A percentile compares a stretch with the other conserved stretches of the same genome.
These are phyloP conservation scores for Taphrina deformans DNA, from an alignment of 1,139 yeast genomes.

Conservation along the genomic window DNA sequence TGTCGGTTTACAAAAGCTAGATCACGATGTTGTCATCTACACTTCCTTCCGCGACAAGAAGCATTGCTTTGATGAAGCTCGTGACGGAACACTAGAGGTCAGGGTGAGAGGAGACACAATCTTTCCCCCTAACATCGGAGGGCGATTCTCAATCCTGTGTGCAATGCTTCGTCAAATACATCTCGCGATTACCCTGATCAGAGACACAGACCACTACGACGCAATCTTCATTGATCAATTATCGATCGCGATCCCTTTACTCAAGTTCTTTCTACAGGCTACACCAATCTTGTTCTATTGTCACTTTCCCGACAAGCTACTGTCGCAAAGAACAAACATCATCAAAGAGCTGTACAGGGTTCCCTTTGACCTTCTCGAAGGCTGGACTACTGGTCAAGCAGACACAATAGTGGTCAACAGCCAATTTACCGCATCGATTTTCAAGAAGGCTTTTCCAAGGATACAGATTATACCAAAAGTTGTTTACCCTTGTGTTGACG, in stretches of 20 bases:
- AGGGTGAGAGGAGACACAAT: constrained; percentile 74
- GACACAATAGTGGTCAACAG: constrained; percentile 87
- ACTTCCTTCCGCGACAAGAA: constrained; percentile 85
- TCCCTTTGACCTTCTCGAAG: constrained; percentile 82
- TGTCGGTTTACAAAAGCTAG: constrained; percentile 70
- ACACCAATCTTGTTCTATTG: constrained; percentile 75
- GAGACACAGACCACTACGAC: constrained; percentile 56
- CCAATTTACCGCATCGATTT: constrained; percentile 71
- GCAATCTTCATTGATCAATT: constrained; percentile 83
- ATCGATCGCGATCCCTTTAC: constrained; percentile 76
- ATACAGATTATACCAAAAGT: constrained; percentile 61
- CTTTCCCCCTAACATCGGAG: constrained; percentile 62
- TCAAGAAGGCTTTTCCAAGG: constrained; percentile 61
- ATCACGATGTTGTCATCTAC: constrained; percentile 66
- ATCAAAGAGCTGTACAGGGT: constrained; percentile 66
- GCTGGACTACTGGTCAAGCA: constrained; percentile 71
- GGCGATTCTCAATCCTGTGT: constrained; percentile 73
- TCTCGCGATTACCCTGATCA: constrained; percentile 55
- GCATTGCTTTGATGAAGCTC: constrained; percentile 90
- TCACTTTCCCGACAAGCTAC: constrained; percentile 89
- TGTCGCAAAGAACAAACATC: constrained; percentile 58
- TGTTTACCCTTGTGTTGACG: constrained; percentile 84
- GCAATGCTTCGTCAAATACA: constrained; percentile 82
- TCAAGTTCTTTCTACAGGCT: constrained; percentile 51
- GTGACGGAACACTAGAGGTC: constrained; percentile 56